Base-by-base conservation (phyloP, 208 protist genomes). In the Trypanosomatidae sp. region DNA sequence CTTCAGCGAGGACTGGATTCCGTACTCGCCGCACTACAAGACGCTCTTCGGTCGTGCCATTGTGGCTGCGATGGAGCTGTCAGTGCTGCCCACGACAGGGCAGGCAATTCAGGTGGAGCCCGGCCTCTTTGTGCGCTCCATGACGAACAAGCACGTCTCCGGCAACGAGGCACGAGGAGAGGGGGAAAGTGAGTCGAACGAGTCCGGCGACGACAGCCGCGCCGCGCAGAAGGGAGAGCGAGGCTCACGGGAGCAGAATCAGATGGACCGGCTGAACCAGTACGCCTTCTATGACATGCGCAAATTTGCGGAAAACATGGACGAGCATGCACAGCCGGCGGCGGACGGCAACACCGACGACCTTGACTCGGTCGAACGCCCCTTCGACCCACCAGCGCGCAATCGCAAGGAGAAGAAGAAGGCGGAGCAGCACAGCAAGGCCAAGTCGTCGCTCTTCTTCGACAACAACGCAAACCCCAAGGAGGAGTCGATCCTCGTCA, bases 41-140 rank as follows among this genome's bases (percentile, higher is more conserved):
- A 44, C 76, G 15, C 76, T 80, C 65, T 80, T 73, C 43, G 76
- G 76, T 22, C 76, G 76, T 41, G 43, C 58, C 41, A 75, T 80
- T 30, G 76, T 66, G 65, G 71, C 76, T 22, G 68, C 64, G 55
- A 80, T 80, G 76, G 70, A 80, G 50, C 66, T 80, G 43, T 55
- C 80, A 19, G 52, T 91, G 33, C 6, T 89, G 7, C 91, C 89
- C 0, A 71, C 53, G 30, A 67, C 72, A 12, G 86, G 82, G 25
- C 64, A 81, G 2, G 53, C 79, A 1, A 62, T 92, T 19, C 89
- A 96, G 79, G 86, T 96, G 43, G 89, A 96, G 76, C 89, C 88
- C 8, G 90, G 90, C 0, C 83, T 96, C 15, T 92, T 86, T n/a
- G 71, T 96, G 50, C 49, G 68, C 12, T 43, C 55, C 15, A 25